These are phyloP conservation scores for Lentinula lateritia DNA, from an alignment of 768 basidiomycete genomes.

Conservation along the genomic window DNA sequence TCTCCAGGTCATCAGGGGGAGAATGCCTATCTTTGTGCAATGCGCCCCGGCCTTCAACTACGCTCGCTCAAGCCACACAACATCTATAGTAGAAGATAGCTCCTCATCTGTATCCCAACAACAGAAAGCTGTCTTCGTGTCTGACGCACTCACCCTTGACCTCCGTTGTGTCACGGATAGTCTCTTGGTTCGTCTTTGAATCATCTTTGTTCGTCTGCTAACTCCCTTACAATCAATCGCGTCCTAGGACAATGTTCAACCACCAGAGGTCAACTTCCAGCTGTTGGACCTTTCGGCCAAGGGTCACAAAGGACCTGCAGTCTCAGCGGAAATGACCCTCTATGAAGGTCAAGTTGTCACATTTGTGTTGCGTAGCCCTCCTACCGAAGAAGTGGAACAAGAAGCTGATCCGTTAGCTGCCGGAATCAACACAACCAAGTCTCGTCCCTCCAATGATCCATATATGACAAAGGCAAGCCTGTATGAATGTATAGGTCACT, in stretches of 20 bases:
- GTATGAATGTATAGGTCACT: background rate
- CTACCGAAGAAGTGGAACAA: constrained; percentile 17
- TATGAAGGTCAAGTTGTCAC: constrained; percentile 87
- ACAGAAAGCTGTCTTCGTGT: constrained; percentile 60
- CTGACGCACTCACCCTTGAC: constrained; percentile 57
- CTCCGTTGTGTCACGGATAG: constrained; percentile 68
- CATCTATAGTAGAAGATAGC: constrained; percentile 45
- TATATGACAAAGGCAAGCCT: constrained; percentile 52
- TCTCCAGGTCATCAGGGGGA: constrained; percentile 73
- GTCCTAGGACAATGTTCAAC: constrained; percentile 32
- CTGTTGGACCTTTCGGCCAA: constrained; percentile 60
- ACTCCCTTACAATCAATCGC: background rate
- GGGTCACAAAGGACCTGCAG: constrained; percentile 71
- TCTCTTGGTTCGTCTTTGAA: constrained; percentile 23
- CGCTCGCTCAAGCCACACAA: constrained; percentile 69
- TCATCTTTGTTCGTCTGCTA: background rate
- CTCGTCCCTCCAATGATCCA: constrained; percentile 62
- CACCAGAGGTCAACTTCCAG: constrained; percentile 52
- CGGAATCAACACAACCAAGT: constrained; percentile 26
- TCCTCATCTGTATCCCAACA: constrained; percentile 25
- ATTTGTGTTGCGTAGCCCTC: constrained; percentile 75
- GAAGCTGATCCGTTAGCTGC: constrained; percentile 8
- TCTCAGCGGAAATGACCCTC: constrained; percentile 54
- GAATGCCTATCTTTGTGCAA: constrained; percentile 74
- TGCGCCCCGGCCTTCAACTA: constrained; percentile 98